phyloP scores from a whole-genome alignment of 2,329 filamentous ascomycete species.

The Epichloe glyceriae region DNA sequence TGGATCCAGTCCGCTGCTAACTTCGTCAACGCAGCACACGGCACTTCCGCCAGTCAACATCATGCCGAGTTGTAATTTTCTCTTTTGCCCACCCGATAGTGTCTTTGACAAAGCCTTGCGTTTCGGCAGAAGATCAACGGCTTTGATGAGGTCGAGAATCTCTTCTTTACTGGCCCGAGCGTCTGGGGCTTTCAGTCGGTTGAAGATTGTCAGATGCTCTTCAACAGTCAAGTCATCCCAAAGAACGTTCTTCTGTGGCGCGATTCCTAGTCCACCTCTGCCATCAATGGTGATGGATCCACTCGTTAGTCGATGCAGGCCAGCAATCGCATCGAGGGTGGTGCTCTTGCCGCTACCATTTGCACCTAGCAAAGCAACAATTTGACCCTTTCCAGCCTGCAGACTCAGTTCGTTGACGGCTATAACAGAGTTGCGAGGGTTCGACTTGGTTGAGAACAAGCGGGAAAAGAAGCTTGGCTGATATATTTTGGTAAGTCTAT shows the following conservation, averaged over 20 bases:
- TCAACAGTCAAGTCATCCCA: slow-evolving; percentile 81
- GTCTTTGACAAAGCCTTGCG: slow-evolving; percentile 59
- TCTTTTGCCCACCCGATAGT: slow-evolving; percentile 80
- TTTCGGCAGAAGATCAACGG: slow-evolving; percentile 67
- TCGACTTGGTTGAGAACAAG: slow-evolving; percentile 26
- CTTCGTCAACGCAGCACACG: slow-evolving; percentile 85
- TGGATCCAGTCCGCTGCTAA: slow-evolving; percentile 78
- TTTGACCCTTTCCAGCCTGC: slow-evolving; percentile 62
- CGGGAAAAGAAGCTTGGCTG: slow-evolving; percentile 48
- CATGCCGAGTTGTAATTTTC: slow-evolving; percentile 85
- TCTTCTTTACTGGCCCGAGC: slow-evolving; percentile 42
- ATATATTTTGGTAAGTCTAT: slow-evolving; percentile 68
- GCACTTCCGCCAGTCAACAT: slow-evolving; percentile 86
- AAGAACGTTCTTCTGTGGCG: slow-evolving; percentile 86
- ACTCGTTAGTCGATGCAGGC: slow-evolving; percentile 61
- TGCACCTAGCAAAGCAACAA: slow-evolving; percentile 73
- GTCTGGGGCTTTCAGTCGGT: slow-evolving; percentile 58
- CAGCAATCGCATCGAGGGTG: slow-evolving; percentile 76
- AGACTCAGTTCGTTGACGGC: slow-evolving; percentile 67
- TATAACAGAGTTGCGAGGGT: slow-evolving; percentile 47
- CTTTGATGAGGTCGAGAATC: slow-evolving; percentile 49
- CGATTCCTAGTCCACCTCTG: slow-evolving; percentile 69
- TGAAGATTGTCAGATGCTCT: slow-evolving; percentile 77
- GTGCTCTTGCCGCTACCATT: slow-evolving; percentile 89
- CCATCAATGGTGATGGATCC: slow-evolving; percentile 69